Base-by-base conservation (phyloP, 768 basidiomycete genomes). In the Candolleomyces aberdarensis region DNA sequence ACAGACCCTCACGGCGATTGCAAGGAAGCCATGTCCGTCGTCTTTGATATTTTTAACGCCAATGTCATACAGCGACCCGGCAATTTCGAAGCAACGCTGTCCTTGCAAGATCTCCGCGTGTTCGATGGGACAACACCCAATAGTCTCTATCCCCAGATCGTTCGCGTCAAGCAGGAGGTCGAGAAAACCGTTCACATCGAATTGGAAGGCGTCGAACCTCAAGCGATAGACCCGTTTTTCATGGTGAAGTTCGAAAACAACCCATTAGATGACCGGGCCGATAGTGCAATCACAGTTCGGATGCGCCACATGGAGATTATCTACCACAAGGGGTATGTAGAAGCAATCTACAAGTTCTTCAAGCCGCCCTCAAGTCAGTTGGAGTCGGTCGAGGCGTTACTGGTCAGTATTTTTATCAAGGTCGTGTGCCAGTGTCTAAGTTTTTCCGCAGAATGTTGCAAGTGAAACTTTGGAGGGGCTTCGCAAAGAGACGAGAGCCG, bases 221-320 rank as follows among this genome's bases (percentile, higher is more conserved):
- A 55, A 55, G 61, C 61, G 31, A 56, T 68, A 56, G 66, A 71
- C 29, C 68, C 71, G 41, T 98, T 99, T 79, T 94, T 99, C 74
- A 92, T 85, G 66, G 76, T 96, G 67, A 93, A 92, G 70, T 91
- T 95, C 65, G 97, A 98, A 75, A 88, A 87, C 60, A 94, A 91
- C 64, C 97, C 96, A 9, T 77, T 98, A 44, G 94, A 97, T 71
- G 87, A 89, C 56, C 85, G 92, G 48, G 94, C 97, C 26, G 96
- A 98, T 70, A 96, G 83, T 67, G 93, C 91, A 1, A 77, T 99
- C 57, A 91, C 90, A 13, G 84, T 96, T 51, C 88, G 87, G 59
- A 91, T 98, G 91, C 85, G 92, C 11, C 91, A 96, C 67, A 91
- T 96, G 87, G 96, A 98, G 74, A 89, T 99, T 64, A 91, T 99